Evolutionary conservation across 1,284 basidiomycete genomes (phyloP).

Genomic region (Puccinia horiana): DNA sequence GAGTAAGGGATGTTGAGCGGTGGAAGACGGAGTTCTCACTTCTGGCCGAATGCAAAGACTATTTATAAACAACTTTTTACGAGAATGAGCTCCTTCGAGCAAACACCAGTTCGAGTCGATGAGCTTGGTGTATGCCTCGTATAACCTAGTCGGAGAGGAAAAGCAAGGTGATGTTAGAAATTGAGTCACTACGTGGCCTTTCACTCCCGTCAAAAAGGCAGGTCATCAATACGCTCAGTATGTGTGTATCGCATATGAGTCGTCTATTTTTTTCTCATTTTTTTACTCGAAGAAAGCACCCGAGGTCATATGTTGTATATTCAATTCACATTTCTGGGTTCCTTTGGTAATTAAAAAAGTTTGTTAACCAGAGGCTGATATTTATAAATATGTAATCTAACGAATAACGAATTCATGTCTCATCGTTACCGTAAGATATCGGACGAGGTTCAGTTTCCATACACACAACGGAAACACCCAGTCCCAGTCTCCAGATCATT

Average conservation of each 20-base stretch:
- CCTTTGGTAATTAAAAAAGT: background rate
- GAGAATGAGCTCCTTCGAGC: constrained; percentile 18
- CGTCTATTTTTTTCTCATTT: background rate
- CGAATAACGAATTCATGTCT: background rate
- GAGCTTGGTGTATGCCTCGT: background rate
- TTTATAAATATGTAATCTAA: background rate
- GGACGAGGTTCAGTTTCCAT: background rate
- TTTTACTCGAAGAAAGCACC: background rate
- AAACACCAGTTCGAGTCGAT: background rate
- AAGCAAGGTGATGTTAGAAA: background rate
- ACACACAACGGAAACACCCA: background rate
- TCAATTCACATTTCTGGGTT: background rate
- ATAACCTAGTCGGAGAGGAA: background rate
- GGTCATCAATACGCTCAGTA: background rate
- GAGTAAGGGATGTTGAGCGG: background rate
- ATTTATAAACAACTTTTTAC: background rate
- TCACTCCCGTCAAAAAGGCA: background rate
- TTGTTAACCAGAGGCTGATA: background rate
- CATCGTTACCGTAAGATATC: constrained; percentile 1
- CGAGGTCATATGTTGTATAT: background rate
- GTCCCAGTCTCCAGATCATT: background rate
- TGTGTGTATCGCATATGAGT: background rate
- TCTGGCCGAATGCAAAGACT: background rate
- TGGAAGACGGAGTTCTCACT: background rate
- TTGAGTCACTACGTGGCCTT: background rate